Evolutionary conservation across 1,284 basidiomycete genomes (phyloP).

Genomic region (Cystobasidium pallidum): DNA sequence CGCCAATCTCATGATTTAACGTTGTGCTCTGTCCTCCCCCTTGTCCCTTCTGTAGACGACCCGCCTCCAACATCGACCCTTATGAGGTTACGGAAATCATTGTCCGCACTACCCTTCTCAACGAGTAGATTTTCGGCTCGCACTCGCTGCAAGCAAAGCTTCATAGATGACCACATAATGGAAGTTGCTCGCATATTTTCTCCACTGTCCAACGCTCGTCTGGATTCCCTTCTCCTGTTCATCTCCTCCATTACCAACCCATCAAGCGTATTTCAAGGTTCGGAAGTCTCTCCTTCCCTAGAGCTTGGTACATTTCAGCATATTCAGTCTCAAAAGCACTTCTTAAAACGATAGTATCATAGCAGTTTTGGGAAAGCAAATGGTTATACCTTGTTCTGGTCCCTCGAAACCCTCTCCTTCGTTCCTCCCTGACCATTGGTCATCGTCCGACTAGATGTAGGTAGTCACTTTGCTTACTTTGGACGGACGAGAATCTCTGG

Average conservation of each 20-base stretch:
- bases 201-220: too few species aligned
- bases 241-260: too few species aligned
- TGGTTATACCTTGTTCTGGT: not conserved
- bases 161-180: not conserved
- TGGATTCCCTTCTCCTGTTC: too few species aligned
- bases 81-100: slow-evolving; percentile 74
- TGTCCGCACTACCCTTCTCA: slow-evolving; percentile 76
- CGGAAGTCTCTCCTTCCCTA: too few species aligned
- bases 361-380: not conserved
- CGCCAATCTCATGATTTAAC: too few species aligned
- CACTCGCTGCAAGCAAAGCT: not conserved
- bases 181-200: too few species aligned
- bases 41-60: slow-evolving; percentile 64
- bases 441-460: not conserved
- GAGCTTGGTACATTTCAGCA: not conserved
- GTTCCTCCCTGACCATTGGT: not conserved
- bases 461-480: too few species aligned
- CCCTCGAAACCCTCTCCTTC: not conserved
- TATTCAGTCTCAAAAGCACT: not conserved
- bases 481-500: too few species aligned
- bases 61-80: slow-evolving; percentile 95
- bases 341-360: not conserved
- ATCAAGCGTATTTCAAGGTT: too few species aligned
- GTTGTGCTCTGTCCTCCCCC: too few species aligned
- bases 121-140: slow-evolving; percentile 26